Conservation (phyloP, 2,329 filamentous ascomycete genomes). For the Trichoderma gracile region DNA sequence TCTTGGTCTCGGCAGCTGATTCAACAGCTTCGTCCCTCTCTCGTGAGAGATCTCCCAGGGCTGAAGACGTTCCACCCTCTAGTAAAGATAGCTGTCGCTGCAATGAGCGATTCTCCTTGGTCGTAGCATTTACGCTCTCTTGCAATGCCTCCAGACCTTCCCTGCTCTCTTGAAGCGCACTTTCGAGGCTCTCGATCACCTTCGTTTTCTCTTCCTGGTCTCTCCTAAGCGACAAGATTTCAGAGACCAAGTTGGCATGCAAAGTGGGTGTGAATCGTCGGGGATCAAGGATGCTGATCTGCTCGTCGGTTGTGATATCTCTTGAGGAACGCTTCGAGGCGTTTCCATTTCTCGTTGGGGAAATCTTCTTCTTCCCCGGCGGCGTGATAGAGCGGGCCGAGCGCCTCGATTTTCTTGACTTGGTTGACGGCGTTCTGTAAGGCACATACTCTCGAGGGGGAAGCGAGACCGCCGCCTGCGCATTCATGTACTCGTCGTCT, state of each 20-base stretch:
- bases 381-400: slow-evolving; percentile 69
- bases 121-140: slow-evolving; percentile 59
- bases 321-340: slow-evolving; percentile 54
- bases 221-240: slow-evolving; percentile 82
- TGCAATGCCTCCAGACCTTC: slow-evolving; percentile 74
- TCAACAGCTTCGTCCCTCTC: slow-evolving; percentile 86
- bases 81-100: slow-evolving; percentile 84
- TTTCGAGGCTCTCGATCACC: slow-evolving; percentile 82
- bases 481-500: slow-evolving; percentile 61
- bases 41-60: slow-evolving; percentile 76
- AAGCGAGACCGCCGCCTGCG: slow-evolving; percentile 57
- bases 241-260: slow-evolving; percentile 90
- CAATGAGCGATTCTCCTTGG: slow-evolving; percentile 75
- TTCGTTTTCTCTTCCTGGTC: slow-evolving; percentile 89
- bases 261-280: slow-evolving; percentile 92
- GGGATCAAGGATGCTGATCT: slow-evolving; percentile 76
- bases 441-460: slow-evolving; percentile 72
- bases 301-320: slow-evolving; percentile 66
- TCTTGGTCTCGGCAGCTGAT: slow-evolving; percentile 68
- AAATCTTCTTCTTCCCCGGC: slow-evolving; percentile 54
- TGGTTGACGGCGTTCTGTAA: slow-evolving; percentile 70
- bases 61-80: slow-evolving; percentile 85
- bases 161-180: slow-evolving; percentile 67
- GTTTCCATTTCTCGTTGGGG: slow-evolving; percentile 53
- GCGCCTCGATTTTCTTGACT: slow-evolving; percentile 61